A percentile compares a stretch with the other conserved stretches of the same genome.
Evolutionary conservation across 2,329 filamentous ascomycete genomes (phyloP).

Genomic region (Cryoendolithus antarcticus): DNA sequence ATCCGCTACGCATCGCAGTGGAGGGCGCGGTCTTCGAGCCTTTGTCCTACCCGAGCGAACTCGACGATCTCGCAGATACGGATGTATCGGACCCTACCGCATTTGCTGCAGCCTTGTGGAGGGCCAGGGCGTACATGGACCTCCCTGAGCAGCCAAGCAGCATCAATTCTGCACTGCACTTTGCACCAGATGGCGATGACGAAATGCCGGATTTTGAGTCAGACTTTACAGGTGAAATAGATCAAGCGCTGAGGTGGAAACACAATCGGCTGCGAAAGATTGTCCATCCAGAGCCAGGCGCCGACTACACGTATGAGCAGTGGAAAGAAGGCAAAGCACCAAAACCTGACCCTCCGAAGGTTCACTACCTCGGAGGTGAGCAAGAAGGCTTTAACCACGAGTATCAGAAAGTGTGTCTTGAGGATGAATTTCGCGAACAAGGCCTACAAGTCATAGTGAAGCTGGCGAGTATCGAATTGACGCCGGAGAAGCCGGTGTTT

Average conservation of each 20-base stretch:
- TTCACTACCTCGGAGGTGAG: neutral
- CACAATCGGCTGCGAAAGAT: neutral
- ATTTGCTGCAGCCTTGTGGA: too few relatives aligned
- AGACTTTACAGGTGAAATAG: neutral
- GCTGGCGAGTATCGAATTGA: slow-evolving; percentile 47
- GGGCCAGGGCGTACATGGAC: too few relatives aligned
- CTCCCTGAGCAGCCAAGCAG: too few relatives aligned
- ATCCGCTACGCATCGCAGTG: slow-evolving; percentile 1
- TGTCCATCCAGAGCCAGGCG: slow-evolving; percentile 4
- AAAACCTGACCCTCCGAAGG: neutral
- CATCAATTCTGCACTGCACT: too few relatives aligned
- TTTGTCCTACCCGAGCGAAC: neutral
- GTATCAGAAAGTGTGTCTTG: slow-evolving; percentile 6
- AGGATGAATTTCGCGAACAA: slow-evolving; percentile 30
- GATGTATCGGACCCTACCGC: neutral
- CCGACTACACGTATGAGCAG: slow-evolving; percentile 3
- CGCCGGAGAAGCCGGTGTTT: slow-evolving; percentile 44
- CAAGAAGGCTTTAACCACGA: neutral
- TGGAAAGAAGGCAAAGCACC: neutral
- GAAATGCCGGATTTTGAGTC: too few relatives aligned
- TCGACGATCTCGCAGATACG: neutral
- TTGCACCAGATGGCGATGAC: too few relatives aligned
- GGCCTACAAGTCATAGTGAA: slow-evolving; percentile 40
- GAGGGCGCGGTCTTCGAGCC: neutral
- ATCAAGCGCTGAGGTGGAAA: slow-evolving; percentile 1